Evolutionary conservation across 2,329 filamentous ascomycete genomes (phyloP), one percentile per base, ranked within the genome.

Genomic region (Acrodontium crateriforme): DNA sequence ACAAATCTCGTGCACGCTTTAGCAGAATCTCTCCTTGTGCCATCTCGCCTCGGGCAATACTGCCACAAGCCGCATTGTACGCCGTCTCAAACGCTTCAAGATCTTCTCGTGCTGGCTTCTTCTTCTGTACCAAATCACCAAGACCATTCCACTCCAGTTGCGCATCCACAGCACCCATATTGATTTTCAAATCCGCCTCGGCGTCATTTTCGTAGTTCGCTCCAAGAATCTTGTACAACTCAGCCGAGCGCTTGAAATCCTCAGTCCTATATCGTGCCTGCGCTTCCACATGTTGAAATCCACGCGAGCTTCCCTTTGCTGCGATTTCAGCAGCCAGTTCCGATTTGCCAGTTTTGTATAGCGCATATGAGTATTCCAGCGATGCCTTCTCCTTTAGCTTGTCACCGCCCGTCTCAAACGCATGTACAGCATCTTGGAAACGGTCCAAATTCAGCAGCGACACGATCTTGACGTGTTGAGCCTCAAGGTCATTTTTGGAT

Each of bases 401-500:
- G 32, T 68, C 60, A 26, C 73, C 72, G 11, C 64, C 72, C 18
- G 74, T 69, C 34, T 74, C 68, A 34, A 87, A 67, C 30, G 71
- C 67, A 34, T 71, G 71, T 25, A 83, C 60, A 24, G 78, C 79
- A 52, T 89, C 81, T 32, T 79, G 71, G 53, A 78, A 89, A 33
- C 80, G 77, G 54, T 89, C 82, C 42, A 89, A 70, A 51, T 84
- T 83, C 38, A 89, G 63, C 12, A 89, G 66, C 13, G 81, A 79
- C 24, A 87, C 68, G 9, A 78, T 66, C 35, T 77, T 75, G 18
- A 74, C 76, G 50, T 77, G 74, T 19, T 77, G 73, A 29, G 76
- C 74, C 21, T 69, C 59, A 15, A 61, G 34, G 39, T 76, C 66
- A 29, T 52, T 52, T 47, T 74, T 76, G n/a, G 63, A 66, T 33